Percentiles rank a stretch among this genome's conserved stretches.
phyloP scores from a whole-genome alignment of 2,329 filamentous ascomycete species.

The Penicillium sp. region DNA sequence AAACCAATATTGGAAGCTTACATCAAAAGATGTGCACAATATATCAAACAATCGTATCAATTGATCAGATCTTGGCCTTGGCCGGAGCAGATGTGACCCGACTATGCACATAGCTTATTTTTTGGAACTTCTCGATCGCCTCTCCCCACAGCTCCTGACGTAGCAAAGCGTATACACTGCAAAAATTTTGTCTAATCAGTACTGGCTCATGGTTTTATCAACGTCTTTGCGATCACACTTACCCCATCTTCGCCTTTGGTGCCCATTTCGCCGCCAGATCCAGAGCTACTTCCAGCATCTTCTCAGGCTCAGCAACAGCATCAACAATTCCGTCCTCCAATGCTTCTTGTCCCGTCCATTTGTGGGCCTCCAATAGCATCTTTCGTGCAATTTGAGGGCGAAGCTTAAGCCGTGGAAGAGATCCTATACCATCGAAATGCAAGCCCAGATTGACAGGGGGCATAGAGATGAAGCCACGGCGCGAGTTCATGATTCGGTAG shows the following conservation, averaged over 20 bases:
- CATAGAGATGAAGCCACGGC: conserved; percentile 50
- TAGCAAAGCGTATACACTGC: conserved; percentile 50
- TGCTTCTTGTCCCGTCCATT: conserved; percentile 54
- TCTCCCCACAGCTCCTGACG: conserved; percentile 55
- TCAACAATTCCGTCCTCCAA: conserved; percentile 55
- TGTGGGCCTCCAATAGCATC: conserved; percentile 56
- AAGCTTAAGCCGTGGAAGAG: conserved; percentile 53
- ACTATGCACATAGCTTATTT: conserved; percentile 56
- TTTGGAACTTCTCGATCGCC: conserved; percentile 50
- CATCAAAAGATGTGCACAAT: neutral
- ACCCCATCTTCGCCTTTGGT: conserved; percentile 36
- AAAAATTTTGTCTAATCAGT: neutral
- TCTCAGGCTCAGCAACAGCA: conserved; percentile 48
- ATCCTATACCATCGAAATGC: conserved; percentile 56
- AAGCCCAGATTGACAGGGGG: conserved; percentile 56
- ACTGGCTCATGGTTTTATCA: neutral
- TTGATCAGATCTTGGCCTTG: conserved; percentile 18
- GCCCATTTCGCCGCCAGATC: conserved; percentile 45
- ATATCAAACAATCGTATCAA: neutral
- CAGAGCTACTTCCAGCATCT: conserved; percentile 49
- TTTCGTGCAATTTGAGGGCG: conserved; percentile 52
- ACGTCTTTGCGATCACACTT: neutral
- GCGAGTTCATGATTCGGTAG: conserved; percentile 49
- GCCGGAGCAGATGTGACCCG: conserved; percentile 24
- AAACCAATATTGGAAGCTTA: too few species aligned